These are phyloP conservation scores for Sextonia rubra DNA, from an alignment of 164 flowering plant species.

Conservation along the genomic window DNA sequence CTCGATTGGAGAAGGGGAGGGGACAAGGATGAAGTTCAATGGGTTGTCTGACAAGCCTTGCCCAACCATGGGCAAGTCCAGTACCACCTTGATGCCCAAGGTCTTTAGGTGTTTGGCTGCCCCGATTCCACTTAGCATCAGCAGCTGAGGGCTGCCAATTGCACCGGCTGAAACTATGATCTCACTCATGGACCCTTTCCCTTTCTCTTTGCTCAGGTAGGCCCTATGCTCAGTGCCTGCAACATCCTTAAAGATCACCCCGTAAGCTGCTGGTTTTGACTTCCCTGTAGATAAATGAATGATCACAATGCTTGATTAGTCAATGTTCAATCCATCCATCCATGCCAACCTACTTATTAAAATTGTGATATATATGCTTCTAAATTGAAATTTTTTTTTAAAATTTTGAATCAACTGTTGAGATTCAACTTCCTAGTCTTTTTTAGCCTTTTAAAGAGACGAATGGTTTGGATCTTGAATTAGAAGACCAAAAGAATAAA, in stretches of 20 bases:
- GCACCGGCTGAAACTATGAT: slow-evolving; percentile 66
- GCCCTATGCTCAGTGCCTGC: slow-evolving; percentile 44
- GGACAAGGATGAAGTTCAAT: slow-evolving; percentile 61
- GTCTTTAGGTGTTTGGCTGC: slow-evolving; percentile 14
- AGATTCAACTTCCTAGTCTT: neutral
- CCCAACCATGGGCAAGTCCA: slow-evolving; percentile 69
- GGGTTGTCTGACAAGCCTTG: slow-evolving; percentile 82
- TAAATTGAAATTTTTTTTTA: neutral
- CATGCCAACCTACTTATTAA: no score
- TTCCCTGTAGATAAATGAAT: slow-evolving; percentile 17
- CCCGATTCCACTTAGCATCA: slow-evolving; percentile 34
- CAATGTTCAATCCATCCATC: no score
- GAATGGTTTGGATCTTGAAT: no score
- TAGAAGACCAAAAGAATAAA: no score
- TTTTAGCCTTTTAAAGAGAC: no score
- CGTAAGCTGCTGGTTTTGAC: slow-evolving; percentile 41
- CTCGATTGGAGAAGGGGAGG: slow-evolving; percentile 68
- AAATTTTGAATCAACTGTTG: neutral
- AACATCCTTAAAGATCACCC: slow-evolving; percentile 48
- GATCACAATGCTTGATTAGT: no score
- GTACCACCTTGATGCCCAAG: slow-evolving; percentile 38
- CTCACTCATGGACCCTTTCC: slow-evolving; percentile 31
- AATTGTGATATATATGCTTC: no score
- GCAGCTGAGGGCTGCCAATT: slow-evolving; percentile 79
- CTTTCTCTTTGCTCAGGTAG: slow-evolving; percentile 14